Percentiles rank a stretch among this genome's conserved stretches.
Evolutionary conservation across 257 asterid genomes (phyloP).

Genomic region (Solanum paucissectum): DNA sequence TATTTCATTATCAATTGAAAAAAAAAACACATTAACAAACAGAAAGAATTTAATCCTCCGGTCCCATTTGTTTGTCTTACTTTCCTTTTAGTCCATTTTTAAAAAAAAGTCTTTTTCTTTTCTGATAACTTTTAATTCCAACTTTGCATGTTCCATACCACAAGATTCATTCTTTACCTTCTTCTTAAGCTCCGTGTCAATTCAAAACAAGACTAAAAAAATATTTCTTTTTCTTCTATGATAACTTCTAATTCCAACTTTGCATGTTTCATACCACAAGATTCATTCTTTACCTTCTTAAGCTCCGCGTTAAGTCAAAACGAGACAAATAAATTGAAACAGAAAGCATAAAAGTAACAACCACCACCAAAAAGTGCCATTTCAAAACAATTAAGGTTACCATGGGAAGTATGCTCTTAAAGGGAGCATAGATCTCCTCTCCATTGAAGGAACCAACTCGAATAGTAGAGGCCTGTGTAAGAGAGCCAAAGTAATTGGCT

Average conservation of each 20-base stretch:
- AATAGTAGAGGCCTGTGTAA: constrained; percentile 85
- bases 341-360: neutral
- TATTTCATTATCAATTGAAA: constrained; percentile 7
- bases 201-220: neutral
- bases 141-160: neutral
- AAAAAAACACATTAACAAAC: neutral
- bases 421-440: constrained; percentile 95
- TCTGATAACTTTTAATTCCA: neutral
- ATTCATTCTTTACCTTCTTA: neutral
- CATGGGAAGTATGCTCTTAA: constrained; percentile 95
- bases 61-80: neutral
- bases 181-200: neutral
- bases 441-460: constrained; percentile 95
- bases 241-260: too few species aligned
- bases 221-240: too few species aligned
- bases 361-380: neutral
- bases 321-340: neutral
- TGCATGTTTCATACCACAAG: neutral
- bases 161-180: neutral
- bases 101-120: neutral
- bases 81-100: neutral
- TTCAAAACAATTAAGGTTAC: constrained; percentile 16
- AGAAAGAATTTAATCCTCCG: neutral
- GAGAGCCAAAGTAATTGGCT: constrained; percentile 92
- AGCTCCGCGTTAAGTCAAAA: too few species aligned